These are phyloP conservation scores for Skeletonema grethae DNA, from an alignment of 108 stramenopile genomes.

Conservation along the genomic window DNA sequence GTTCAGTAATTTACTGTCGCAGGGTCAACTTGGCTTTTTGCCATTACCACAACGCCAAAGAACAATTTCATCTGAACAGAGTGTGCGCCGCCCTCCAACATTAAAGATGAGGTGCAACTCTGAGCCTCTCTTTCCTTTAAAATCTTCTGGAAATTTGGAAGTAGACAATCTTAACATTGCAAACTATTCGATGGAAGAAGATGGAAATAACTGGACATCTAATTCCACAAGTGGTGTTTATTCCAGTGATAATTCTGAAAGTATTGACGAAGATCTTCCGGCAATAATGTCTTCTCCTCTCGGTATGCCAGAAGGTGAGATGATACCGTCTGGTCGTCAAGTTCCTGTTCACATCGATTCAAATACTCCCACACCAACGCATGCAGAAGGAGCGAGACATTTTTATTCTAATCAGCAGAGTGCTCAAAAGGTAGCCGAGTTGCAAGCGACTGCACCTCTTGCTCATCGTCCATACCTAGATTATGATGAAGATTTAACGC, in stretches of 20 bases:
- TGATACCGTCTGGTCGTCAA: neutral
- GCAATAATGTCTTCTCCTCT: slow-evolving; percentile 17
- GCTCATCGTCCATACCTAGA: slow-evolving; percentile 7
- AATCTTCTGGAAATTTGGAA: neutral
- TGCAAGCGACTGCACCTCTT: slow-evolving; percentile 10
- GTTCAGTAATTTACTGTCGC: neutral
- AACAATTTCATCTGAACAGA: neutral
- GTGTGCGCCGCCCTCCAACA: neutral
- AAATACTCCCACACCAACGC: slow-evolving; percentile 32
- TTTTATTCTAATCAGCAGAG: slow-evolving; percentile 20
- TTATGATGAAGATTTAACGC: slow-evolving; percentile 4
- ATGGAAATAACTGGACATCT: neutral
- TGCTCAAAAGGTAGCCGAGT: slow-evolving; percentile 17
- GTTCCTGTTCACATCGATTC: neutral
- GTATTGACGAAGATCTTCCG: neutral
- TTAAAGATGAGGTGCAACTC: slow-evolving; percentile 11
- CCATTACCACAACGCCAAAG: neutral
- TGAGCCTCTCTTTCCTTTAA: slow-evolving; percentile 1
- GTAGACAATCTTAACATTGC: neutral
- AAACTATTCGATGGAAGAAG: slow-evolving; percentile 3
- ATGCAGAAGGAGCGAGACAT: slow-evolving; percentile 21
- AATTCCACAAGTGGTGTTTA: neutral
- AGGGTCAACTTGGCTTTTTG: neutral
- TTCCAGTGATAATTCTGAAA: neutral
- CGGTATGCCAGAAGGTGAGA: neutral